Base-by-base conservation (phyloP, 768 basidiomycete genomes). In the Lactifluus volemus region DNA sequence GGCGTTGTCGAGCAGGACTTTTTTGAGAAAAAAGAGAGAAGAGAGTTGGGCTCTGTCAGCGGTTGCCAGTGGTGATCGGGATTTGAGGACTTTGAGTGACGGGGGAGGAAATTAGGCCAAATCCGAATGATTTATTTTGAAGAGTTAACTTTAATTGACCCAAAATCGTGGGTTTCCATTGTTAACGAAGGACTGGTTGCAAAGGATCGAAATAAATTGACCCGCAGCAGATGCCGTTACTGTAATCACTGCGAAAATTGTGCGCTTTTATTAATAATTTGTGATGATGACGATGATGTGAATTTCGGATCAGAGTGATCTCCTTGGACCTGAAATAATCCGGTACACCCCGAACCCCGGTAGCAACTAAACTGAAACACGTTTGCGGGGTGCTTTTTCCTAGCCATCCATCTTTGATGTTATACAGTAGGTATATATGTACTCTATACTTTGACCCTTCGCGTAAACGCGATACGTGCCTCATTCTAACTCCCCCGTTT, bases 1-100 rank as follows among this genome's bases (percentile, higher is more conserved):
- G 14, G 59, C 59, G 59, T 55, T 55, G 59, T 44, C 15, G 59
- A 54, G 30, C 10, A 60, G 21, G 45, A 25, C 25, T 7, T 36
- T 38, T 25, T 48, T 11, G n/a, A 29, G 11, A 32, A 0, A 7
- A 34, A 34, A 14, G 29, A 9, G 32, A 34, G 32, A 34, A 34
- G 9, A 34, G 32, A 34, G 32, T 34, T 34, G 32, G 25, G 0
- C 32, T 34, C 9, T 34, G 32, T 34, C 9, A 41, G 51, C 50
- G 50, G 58, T 34, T 55, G 54, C 42, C 50, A 38, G 41, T 41
- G 41, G 19, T 9, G 34, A 58, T 34, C 25, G 25, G 25, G 25
- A 25, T 25, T 25, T 25, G 25, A 25, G 25, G 25, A 25, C 1
- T 25, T 25, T 25, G 25, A 25, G 25, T 25, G 25, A 25, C 25